Evolutionary conservation across 1,284 basidiomycete species (phyloP), one percentile per base, ranked within the genome.

Genomic region (Kalmanozyma brasiliensis): DNA sequence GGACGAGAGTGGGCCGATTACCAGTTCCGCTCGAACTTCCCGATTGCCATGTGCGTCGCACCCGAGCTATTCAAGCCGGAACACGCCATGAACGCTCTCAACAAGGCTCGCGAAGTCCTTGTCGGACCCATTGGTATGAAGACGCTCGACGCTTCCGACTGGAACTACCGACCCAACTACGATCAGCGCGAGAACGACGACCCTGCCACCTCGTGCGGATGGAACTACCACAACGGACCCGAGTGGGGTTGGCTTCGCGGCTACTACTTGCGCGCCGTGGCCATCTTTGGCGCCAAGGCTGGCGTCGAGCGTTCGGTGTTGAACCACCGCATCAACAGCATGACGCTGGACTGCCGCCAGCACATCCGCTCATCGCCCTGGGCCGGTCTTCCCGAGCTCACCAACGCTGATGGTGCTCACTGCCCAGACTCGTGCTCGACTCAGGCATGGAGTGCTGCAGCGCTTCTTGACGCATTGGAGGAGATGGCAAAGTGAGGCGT

Each of bases 201-300:
- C 29, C 44, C 63, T 4, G 52, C 58, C 26, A 71, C 68, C 6
- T 71, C 68, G 22, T 71, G 68, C 43, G 77, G 77, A 23, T 73
- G 65, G 59, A 74, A 74, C 35, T 79, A 79, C 61, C 77, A 78
- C 29, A 72, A 91, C 87, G 90, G 91, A 26, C 90, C 90, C 5
- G 92, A 94, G 82, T 96, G 93, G 93, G 91, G 89, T 13, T 94
- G 92, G 91, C 92, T 93, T 10, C 84, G 92, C 46, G 95, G 95
- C 10, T 98, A 93, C 85, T 98, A 96, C 87, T 84, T 98, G 69
- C 89, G 92, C 47, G 94, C 95, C 0, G 95, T 93, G 14, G 52
- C 70, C 37, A 59, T 74, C 44, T 79, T 79, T 56, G 67, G 95
- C 17, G 38, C 36, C 17, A 57, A 67, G 40, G 63, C 52, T 1